Percentiles rank a stretch among this genome's conserved stretches.
Evolutionary conservation across 148 eudicot genomes (phyloP).

Genomic region (Fagopyrum esculentum): DNA sequence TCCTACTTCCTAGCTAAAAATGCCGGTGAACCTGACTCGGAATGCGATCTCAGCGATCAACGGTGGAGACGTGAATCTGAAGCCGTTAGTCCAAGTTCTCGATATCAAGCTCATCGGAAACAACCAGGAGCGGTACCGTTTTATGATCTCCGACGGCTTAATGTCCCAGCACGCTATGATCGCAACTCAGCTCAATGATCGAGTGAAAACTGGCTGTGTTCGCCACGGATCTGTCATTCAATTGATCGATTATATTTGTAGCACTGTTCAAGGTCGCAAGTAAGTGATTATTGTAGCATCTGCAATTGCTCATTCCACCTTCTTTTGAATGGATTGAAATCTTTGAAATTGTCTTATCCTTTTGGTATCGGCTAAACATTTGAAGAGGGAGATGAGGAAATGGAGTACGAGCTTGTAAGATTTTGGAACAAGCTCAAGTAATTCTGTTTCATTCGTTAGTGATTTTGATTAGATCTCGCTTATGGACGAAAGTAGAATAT

Average conservation of each 20-base stretch:
- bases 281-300: constrained; percentile 17
- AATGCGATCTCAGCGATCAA: constrained; percentile 61
- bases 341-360: not conserved
- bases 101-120: constrained; percentile 47
- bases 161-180: constrained; percentile 63
- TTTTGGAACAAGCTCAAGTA: not conserved
- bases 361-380: not conserved
- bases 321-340: not conserved
- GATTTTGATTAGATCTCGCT: not conserved
- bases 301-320: constrained; percentile 6
- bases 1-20: constrained; percentile 15
- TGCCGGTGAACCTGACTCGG: constrained; percentile 69
- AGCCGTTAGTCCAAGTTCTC: constrained; percentile 75
- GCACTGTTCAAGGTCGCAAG: constrained; percentile 71
- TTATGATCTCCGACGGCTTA: constrained; percentile 61
- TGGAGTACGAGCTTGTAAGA: not conserved
- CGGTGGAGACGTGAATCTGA: constrained; percentile 70
- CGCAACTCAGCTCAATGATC: constrained; percentile 87
- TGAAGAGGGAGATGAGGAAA: not conserved
- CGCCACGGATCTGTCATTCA: constrained; percentile 75
- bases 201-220: constrained; percentile 48
- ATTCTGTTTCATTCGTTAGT: not conserved
- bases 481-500: not conserved
- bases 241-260: constrained; percentile 80
- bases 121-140: constrained; percentile 63